Conservation (phyloP, 2,329 filamentous ascomycete species). For the Fusarium avenaceum region DNA sequence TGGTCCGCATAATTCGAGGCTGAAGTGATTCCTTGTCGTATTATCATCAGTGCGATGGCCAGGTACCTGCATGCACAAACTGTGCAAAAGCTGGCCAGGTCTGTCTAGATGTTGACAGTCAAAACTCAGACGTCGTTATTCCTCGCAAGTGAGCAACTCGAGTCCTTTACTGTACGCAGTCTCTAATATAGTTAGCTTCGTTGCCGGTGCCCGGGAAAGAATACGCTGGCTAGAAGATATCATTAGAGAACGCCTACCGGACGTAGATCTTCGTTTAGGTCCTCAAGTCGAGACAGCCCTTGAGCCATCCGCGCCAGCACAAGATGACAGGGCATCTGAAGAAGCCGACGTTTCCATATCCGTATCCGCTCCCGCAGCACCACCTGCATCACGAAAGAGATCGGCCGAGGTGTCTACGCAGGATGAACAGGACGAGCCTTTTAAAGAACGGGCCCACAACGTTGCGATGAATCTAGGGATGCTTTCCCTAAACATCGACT, state of each 20-base stretch:
- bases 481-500: conserved; percentile 55
- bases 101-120: conserved; percentile 56
- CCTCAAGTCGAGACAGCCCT: conserved; percentile 9
- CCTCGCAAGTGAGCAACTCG: conserved; percentile 50
- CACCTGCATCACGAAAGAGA: conserved; percentile 25
- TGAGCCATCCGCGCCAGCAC: not conserved
- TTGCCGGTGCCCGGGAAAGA: conserved; percentile 18
- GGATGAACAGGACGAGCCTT: conserved; percentile 26
- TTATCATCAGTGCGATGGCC: conserved; percentile 53
- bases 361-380: conserved; percentile 28
- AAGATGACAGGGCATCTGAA: conserved; percentile 14
- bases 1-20: too few species aligned
- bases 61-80: conserved; percentile 55
- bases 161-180: too few species aligned
- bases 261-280: conserved; percentile 20
- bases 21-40: not conserved
- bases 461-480: conserved; percentile 55
- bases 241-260: conserved; percentile 19
- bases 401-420: conserved; percentile 34
- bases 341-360: not conserved
- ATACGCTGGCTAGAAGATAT: conserved; percentile 35
- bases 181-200: conserved; percentile 7
- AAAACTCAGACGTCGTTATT: conserved; percentile 53
- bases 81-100: conserved; percentile 53
- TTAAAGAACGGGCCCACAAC: conserved; percentile 41